A percentile compares a stretch with the other conserved stretches of the same genome.
phyloP scores from a whole-genome alignment of 768 basidiomycete species.

The Gloeopeniophorella convolvens region DNA sequence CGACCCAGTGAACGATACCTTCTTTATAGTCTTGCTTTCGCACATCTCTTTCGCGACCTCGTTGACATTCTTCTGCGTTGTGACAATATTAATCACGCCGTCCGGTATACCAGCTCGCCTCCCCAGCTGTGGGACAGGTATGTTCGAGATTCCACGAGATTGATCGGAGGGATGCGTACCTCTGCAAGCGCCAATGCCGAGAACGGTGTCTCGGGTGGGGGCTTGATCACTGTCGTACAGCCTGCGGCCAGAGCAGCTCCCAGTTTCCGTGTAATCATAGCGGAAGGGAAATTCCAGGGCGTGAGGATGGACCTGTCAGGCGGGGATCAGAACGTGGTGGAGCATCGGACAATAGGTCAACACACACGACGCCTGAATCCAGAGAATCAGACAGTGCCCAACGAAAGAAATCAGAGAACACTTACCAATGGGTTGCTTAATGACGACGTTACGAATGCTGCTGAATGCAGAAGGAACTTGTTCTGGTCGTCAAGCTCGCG shows the following conservation, averaged over 20 bases:
- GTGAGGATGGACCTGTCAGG: conserved; percentile 62
- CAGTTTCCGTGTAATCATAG: conserved; percentile 90
- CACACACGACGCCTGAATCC: conserved; percentile 42
- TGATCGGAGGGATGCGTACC: conserved; percentile 34
- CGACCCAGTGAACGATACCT: conserved; percentile 89
- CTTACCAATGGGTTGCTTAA: conserved; percentile 88
- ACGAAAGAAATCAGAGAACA: conserved; percentile 8
- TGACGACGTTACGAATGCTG: conserved; percentile 73
- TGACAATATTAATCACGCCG: conserved; percentile 92
- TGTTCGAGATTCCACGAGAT: neutral
- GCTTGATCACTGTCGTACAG: conserved; percentile 94
- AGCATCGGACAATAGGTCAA: neutral
- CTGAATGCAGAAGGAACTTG: conserved; percentile 72
- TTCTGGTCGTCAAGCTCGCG: conserved; percentile 38
- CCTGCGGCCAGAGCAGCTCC: conserved; percentile 89
- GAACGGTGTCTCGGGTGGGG: conserved; percentile 92
- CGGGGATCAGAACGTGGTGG: neutral
- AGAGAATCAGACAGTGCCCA: neutral
- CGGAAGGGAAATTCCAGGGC: conserved; percentile 93
- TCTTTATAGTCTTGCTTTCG: conserved; percentile 77
- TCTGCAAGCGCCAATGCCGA: conserved; percentile 89
- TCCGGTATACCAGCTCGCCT: conserved; percentile 88
- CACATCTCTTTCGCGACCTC: conserved; percentile 95
- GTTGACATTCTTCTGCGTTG: conserved; percentile 74
- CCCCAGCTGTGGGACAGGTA: conserved; percentile 46